A percentile compares a stretch with the other conserved stretches of the same genome.
Conservation (phyloP, 306 rosid species). For the Mimosa bimucronata region DNA sequence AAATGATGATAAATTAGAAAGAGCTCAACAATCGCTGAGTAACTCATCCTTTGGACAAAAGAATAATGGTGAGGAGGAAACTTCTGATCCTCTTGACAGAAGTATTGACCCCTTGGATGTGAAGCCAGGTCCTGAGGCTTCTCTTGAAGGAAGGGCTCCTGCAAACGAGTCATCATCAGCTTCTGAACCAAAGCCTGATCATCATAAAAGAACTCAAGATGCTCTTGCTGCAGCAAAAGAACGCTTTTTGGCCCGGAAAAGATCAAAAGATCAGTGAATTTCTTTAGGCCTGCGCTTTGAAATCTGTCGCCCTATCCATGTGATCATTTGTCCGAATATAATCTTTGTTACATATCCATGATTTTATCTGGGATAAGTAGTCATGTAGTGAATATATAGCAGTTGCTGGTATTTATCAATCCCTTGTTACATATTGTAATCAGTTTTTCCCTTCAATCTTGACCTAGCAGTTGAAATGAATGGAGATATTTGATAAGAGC, state of each 20-base stretch:
- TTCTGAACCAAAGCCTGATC: slow-evolving; percentile 54
- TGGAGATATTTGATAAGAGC: background rate
- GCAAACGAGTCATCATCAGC: slow-evolving; percentile 37
- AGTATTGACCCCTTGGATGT: slow-evolving; percentile 38
- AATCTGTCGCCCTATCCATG: background rate
- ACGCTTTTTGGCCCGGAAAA: slow-evolving; percentile 81
- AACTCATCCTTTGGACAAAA: slow-evolving; percentile 36
- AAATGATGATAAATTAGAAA: slow-evolving; percentile 37
- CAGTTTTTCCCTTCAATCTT: background rate
- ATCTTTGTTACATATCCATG: background rate
- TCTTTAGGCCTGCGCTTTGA: slow-evolving; percentile 1
- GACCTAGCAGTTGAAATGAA: background rate
- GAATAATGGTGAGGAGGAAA: slow-evolving; percentile 43
- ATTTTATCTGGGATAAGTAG: background rate
- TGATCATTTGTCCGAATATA: background rate
- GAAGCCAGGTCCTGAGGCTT: slow-evolving; percentile 31
- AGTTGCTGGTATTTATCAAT: background rate
- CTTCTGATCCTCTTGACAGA: slow-evolving; percentile 37
- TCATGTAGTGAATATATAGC: background rate
- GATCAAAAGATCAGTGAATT: slow-evolving; percentile 54
- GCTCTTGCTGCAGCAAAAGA: slow-evolving; percentile 78
- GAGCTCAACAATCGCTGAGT: slow-evolving; percentile 32
- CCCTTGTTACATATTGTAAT: background rate
- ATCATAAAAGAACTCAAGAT: slow-evolving; percentile 79
- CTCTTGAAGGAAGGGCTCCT: slow-evolving; percentile 36